Base-by-base conservation (phyloP, 1,284 basidiomycete genomes). In the Meira miltonrushii region DNA sequence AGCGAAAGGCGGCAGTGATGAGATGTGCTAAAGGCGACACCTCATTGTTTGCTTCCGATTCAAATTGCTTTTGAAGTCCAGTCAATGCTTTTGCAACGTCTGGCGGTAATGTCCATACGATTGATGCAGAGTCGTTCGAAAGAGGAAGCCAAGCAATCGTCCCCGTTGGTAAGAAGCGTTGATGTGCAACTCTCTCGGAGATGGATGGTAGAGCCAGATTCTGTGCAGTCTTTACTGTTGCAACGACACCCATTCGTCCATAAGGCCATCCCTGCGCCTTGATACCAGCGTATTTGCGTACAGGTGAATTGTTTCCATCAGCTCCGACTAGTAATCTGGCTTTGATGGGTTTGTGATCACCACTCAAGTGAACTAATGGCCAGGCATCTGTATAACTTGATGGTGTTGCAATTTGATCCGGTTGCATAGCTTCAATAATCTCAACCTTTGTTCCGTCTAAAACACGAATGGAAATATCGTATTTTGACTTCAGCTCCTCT, bases 41-140 rank as follows among this genome's bases (percentile, higher is more conserved):
- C 7, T 47, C 47, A 1, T 60, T 63, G 13, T 40, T 25, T 1
- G 40, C 15, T 12, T 60, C 53, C 8, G 69, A 63, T 13, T 65
- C 62, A 33, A 33, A 33, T 33, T 33, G 28, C 46, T 66, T 83
- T 11, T 87, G 86, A 2, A 86, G 82, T 12, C 84, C 81, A 47
- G 87, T 87, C 47, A 97, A 81, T 0, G 87, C 86, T 21, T 84
- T 81, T 1, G 92, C 91, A 6, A 94, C 82, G 8, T 82, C 74
- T 0, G 92, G 91, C 57, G 84, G 86, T 21, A 91, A 93, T 11
- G 92, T 93, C 95, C 95, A 98, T 4, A 97, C 95, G 59, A 98
- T 83, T 1, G 93, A 94, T 5, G 89, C 92, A 0, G 83, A 81
- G 0, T 85, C 87, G 1, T 86, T 82, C 0, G 88, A 77, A 25